A percentile compares a stretch with the other conserved stretches of the same genome.
These are phyloP conservation scores for Kwoniella dejecticola DNA, from an alignment of 768 basidiomycete genomes.

Conservation along the genomic window DNA sequence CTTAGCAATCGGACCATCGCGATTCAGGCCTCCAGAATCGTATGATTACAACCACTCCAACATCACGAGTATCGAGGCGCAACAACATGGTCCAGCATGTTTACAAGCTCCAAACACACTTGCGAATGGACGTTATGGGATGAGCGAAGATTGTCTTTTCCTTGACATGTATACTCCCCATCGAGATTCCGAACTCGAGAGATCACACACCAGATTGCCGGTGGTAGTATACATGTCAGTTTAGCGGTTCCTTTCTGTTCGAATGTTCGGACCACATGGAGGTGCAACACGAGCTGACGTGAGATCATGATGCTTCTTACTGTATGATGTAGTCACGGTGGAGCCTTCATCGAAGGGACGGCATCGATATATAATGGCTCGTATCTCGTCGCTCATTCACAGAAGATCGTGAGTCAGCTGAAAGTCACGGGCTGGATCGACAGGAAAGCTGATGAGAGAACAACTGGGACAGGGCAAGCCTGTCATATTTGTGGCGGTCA, in stretches of 20 bases:
- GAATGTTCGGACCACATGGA: too few relatives aligned
- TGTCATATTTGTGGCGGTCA: slow-evolving; percentile 60
- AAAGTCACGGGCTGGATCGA: neutral
- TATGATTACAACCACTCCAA: slow-evolving; percentile 11
- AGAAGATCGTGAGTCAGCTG: slow-evolving; percentile 21
- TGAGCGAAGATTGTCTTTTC: slow-evolving; percentile 61
- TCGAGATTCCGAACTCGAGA: slow-evolving; percentile 30
- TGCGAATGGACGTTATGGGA: neutral
- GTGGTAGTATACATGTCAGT: slow-evolving; percentile 59
- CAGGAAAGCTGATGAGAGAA: neutral
- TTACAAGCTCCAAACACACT: slow-evolving; percentile 29
- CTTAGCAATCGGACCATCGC: slow-evolving; percentile 35
- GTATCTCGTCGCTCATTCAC: slow-evolving; percentile 31
- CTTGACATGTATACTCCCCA: slow-evolving; percentile 60
- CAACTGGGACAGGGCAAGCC: slow-evolving; percentile 56
- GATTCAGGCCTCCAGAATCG: slow-evolving; percentile 40
- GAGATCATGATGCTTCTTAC: neutral
- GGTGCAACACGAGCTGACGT: too few relatives aligned
- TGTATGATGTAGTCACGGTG: slow-evolving; percentile 55
- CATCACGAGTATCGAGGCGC: slow-evolving; percentile 31
- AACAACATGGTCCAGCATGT: slow-evolving; percentile 43
- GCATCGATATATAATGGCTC: slow-evolving; percentile 53
- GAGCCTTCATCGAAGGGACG: slow-evolving; percentile 54
- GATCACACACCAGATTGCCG: slow-evolving; percentile 55
- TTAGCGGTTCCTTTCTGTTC: neutral